Evolutionary conservation across 2,329 filamentous ascomycete genomes (phyloP).

Genomic region (Fusarium subglutinans): DNA sequence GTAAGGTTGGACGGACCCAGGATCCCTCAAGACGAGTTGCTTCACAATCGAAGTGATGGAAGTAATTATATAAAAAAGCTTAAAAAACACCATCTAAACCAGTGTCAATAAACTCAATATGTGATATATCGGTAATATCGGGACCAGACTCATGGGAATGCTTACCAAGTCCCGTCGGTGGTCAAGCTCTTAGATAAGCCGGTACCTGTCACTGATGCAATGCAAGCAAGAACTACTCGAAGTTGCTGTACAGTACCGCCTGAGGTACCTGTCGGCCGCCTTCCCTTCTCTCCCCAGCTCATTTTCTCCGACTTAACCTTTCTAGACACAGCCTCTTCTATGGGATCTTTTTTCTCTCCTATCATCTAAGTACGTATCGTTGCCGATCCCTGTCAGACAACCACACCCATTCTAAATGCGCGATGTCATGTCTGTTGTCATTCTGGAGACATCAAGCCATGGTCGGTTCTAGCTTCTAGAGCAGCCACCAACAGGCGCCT

Average conservation of each 20-base stretch:
- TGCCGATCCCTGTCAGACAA: slow-evolving; percentile 1
- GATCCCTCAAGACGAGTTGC: background rate
- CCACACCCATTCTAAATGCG: background rate
- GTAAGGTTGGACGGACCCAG: background rate
- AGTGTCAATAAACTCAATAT: background rate
- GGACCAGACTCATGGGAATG: background rate
- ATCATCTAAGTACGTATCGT: background rate
- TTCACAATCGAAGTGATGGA: background rate
- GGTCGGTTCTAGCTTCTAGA: slow-evolving; percentile 26
- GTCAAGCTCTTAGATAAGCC: background rate
- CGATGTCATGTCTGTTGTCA: slow-evolving; percentile 16
- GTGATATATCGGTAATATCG: background rate
- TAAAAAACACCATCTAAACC: background rate
- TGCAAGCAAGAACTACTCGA: slow-evolving; percentile 6
- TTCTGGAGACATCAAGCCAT: slow-evolving; percentile 15
- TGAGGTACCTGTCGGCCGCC: slow-evolving; percentile 12
- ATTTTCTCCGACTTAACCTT: background rate
- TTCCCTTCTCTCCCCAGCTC: slow-evolving; percentile 6
- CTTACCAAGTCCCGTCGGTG: background rate
- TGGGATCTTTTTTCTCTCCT: background rate
- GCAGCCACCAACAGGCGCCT: slow-evolving; percentile 40
- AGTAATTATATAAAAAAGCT: no score
- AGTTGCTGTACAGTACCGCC: background rate
- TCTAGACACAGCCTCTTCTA: slow-evolving; percentile 20
- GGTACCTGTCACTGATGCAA: slow-evolving; percentile 20